Conservation (phyloP, 495 filamentous ascomycete species). For the Paragyromitra xinjiangensis region DNA sequence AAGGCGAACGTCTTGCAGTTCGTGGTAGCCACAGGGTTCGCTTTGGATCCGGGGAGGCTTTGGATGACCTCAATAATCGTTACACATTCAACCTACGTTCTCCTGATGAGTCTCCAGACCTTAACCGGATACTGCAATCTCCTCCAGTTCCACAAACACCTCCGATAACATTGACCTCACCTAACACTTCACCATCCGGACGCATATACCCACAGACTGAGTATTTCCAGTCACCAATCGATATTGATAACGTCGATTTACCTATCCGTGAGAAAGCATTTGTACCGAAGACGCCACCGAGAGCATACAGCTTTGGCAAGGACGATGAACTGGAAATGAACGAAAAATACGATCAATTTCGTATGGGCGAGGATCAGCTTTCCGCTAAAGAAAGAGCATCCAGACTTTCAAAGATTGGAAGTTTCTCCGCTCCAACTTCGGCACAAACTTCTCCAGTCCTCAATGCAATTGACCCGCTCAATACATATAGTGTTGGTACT, state of each 20-base stretch:
- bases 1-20: slow-evolving; percentile 12
- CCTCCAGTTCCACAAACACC: slow-evolving; percentile 13
- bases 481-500: slow-evolving; percentile 39
- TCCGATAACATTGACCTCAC: slow-evolving; percentile 38
- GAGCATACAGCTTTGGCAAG: slow-evolving; percentile 25
- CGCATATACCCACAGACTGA: slow-evolving; percentile 22
- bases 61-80: slow-evolving; percentile 48
- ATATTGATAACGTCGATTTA: slow-evolving; percentile 15
- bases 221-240: slow-evolving; percentile 36
- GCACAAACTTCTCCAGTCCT: slow-evolving; percentile 46
- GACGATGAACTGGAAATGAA: slow-evolving; percentile 46
- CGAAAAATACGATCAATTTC: slow-evolving; percentile 47
- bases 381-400: slow-evolving; percentile 41
- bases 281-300: slow-evolving; percentile 33
- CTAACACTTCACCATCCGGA: slow-evolving; percentile 14
- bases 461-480: slow-evolving; percentile 9
- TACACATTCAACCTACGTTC: slow-evolving; percentile 46
- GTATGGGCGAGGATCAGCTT: slow-evolving; percentile 21
- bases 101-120: slow-evolving; percentile 12
- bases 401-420: slow-evolving; percentile 48
- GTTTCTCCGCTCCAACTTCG: slow-evolving; percentile 55
- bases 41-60: slow-evolving; percentile 50
- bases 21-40: slow-evolving; percentile 45
- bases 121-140: not conserved
- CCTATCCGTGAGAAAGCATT: slow-evolving; percentile 2